Base-by-base conservation (phyloP, 345 rosid genomes). In the Eucalyptus sp. region DNA sequence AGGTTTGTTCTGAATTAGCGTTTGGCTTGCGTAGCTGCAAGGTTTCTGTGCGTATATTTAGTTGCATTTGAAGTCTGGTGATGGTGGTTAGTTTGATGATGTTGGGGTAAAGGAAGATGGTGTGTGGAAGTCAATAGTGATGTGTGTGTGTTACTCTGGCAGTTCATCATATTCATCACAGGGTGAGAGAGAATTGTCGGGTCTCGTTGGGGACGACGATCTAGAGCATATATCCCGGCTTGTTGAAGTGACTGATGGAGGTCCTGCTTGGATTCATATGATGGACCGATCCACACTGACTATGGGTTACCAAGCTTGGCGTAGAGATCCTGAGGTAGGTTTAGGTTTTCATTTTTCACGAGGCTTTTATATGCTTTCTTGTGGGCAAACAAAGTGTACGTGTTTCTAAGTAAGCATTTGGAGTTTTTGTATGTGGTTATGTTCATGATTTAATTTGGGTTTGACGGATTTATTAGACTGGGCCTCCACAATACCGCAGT, bases 261-360 rank as follows among this genome's bases (percentile, higher is more conserved):
- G 99, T 25, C 99, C 99, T 90, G 90, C 93, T 89, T 98, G 99
- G 99, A 95, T 97, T 94, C 96, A 94, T 29, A 96, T 98, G 98
- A 98, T 98, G 99, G 95, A 98, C 89, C 95, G 98, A 10, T 95
- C 98, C 44, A 93, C 95, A 4, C 91, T 94, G 2, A 94, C 94
- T 37, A 94, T 98, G 96, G 54, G 91, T 62, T 98, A 95, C 89
- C 95, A 94, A 91, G 99, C 99, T 85, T 97, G 99, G 99, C 96
- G 95, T 64, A 92, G 99, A 90, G 99, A 98, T 91, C 97, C 92
- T 49, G 92, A 93, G 97, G 99, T 97, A 92, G 90, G 68, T 88
- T 76, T 83, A 56, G 27, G 17, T 48, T 83, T 54, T 50, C 68
- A 43, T 17, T 58, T 60, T 52, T 29, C 27, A n/a, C 24, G 54